Base-by-base conservation (phyloP, 306 rosid species). In the Trifolium fragiferum region DNA sequence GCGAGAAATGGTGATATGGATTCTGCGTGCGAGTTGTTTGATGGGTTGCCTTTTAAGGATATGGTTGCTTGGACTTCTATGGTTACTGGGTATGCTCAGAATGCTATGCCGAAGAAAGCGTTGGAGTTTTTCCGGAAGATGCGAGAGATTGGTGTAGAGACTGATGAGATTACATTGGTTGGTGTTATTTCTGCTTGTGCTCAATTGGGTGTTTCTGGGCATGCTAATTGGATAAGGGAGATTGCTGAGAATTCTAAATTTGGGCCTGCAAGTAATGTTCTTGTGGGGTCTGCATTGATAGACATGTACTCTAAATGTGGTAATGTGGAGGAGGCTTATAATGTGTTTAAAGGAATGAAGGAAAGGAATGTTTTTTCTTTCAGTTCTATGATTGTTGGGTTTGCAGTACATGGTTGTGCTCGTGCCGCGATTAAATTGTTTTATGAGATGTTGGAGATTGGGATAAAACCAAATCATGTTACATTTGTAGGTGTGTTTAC, bases 241-340 rank as follows among this genome's bases (percentile, higher is more conserved):
- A 64, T 90, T 81, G 90, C 93, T 32, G 93, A 81, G 78, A 81
- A 54, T 47, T 87, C 80, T 19, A 82, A 86, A 60, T 85, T 82
- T 70, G 80, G 86, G 40, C 82, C 86, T 15, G 55, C 66, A 40
- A 83, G 70, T 70, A 81, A 77, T 84, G 90, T 93, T 14, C 77
- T 93, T 35, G 97, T 93, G 83, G 98, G 97, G 41, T 93, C 97
- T 11, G 93, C 96, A 7, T 69, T 89, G 73, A 83, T 93, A 9
- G 92, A 93, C 75, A 90, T 89, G 97, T 90, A 87, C 75, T 85
- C 96, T 0, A 90, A 90, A 67, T 90, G 98, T 78, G 97, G 96
- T 25, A 78, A 80, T 71, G 83, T 90, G 43, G 90, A 82, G 50
- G 89, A 85, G 46, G 97, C 98, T 0, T 87, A 80, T 43, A 38